Conservation (phyloP, 1,284 basidiomycete species). For the Cryptococcus jaspeensis region DNA sequence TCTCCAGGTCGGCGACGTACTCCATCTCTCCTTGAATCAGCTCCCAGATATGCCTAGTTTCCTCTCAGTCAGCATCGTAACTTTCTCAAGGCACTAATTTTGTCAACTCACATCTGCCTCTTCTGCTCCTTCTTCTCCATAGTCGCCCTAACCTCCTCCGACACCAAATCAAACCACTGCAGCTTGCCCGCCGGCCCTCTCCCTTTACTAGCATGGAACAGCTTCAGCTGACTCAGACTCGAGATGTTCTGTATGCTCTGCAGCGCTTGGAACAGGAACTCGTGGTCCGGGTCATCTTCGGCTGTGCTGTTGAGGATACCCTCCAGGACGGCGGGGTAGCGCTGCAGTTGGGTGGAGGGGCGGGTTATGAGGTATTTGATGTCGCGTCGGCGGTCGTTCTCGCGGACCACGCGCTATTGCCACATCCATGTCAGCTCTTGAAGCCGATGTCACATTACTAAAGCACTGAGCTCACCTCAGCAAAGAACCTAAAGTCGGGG, state of each 20-base stretch:
- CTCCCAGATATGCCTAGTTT: constrained; percentile 80
- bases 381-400: constrained; percentile 73
- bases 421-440: no score
- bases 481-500: constrained; percentile 74
- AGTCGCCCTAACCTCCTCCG: constrained; percentile 62
- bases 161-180: constrained; percentile 85
- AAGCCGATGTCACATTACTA: background rate
- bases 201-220: constrained; percentile 83
- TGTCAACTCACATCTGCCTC: constrained; percentile 81
- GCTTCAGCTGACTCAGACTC: constrained; percentile 70
- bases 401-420: constrained; percentile 61
- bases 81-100: background rate
- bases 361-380: constrained; percentile 83
- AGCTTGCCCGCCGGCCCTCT: constrained; percentile 68
- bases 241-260: constrained; percentile 74
- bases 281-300: constrained; percentile 71
- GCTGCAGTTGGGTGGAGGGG: constrained; percentile 83
- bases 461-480: constrained; percentile 63
- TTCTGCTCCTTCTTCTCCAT: constrained; percentile 76
- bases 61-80: background rate
- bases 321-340: constrained; percentile 83
- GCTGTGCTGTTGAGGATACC: constrained; percentile 79
- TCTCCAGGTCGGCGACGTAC: constrained; percentile 89
- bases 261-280: constrained; percentile 73
- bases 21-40: constrained; percentile 94